These are phyloP conservation scores for Trametes cinnabarina DNA, from an alignment of 768 basidiomycete species.

Conservation along the genomic window DNA sequence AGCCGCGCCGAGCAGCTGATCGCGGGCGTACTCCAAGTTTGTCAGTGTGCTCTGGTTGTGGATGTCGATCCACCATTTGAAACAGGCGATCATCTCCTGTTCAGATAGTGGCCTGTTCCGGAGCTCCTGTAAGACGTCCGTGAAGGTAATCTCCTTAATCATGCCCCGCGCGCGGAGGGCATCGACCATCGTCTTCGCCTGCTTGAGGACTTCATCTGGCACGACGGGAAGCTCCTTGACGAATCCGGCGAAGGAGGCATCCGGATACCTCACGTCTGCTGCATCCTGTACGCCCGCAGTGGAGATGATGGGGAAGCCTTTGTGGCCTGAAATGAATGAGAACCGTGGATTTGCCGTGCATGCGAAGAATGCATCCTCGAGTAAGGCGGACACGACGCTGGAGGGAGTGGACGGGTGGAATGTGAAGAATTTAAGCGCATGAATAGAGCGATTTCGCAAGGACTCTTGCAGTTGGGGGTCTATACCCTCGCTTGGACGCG, in stretches of 20 bases:
- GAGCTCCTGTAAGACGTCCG: constrained; percentile 81
- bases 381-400: constrained; percentile 62
- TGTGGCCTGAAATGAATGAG: constrained; percentile 17
- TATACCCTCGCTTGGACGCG: constrained; percentile 18
- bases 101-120: constrained; percentile 64
- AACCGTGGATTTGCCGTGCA: constrained; percentile 38
- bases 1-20: constrained; percentile 67
- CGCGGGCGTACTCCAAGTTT: constrained; percentile 46
- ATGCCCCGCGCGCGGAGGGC: constrained; percentile 59
- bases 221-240: constrained; percentile 76
- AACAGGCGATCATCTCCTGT: constrained; percentile 73
- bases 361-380: constrained; percentile 78
- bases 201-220: constrained; percentile 54
- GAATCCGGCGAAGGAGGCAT: constrained; percentile 68
- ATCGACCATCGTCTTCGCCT: constrained; percentile 59
- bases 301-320: constrained; percentile 68
- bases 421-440: constrained; percentile 86
- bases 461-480: constrained; percentile 43
- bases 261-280: constrained; percentile 68
- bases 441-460: constrained; percentile 63
- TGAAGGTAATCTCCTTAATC: constrained; percentile 72
- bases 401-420: constrained; percentile 89
- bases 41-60: constrained; percentile 37
- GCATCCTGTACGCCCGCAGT: constrained; percentile 68
- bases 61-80: constrained; percentile 79